These are phyloP conservation scores for Ramalina intermedia DNA, from an alignment of 495 filamentous ascomycete genomes.

Conservation along the genomic window DNA sequence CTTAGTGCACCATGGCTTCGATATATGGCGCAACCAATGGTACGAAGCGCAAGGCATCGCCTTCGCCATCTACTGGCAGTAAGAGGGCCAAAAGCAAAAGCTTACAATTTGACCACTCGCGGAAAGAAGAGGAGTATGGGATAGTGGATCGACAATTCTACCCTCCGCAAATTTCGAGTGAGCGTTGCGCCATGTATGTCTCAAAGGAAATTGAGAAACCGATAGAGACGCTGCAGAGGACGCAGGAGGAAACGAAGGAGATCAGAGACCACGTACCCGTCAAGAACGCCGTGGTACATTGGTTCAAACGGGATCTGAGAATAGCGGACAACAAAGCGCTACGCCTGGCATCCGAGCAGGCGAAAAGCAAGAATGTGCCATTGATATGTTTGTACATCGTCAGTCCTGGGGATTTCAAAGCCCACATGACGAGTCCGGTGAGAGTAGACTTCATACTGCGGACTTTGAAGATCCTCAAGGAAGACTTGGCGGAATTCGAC, in stretches of 20 bases:
- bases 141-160: constrained; percentile 72
- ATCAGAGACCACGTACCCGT: constrained; percentile 23
- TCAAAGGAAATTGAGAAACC: constrained; percentile 51
- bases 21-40: not conserved
- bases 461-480: constrained; percentile 47
- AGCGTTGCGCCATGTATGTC: constrained; percentile 57
- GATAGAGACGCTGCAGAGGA: constrained; percentile 43
- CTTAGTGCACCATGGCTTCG: constrained; percentile 1
- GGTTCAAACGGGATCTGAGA: constrained; percentile 80
- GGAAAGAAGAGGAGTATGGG: constrained; percentile 45
- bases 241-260: constrained; percentile 18
- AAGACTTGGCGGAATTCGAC: constrained; percentile 51
- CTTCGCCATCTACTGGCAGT: not conserved
- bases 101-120: constrained; percentile 8
- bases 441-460: constrained; percentile 71
- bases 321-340: constrained; percentile 61
- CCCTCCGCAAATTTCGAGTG: constrained; percentile 70
- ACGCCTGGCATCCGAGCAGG: constrained; percentile 49
- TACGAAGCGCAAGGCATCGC: constrained; percentile 12
- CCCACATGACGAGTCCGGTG: constrained; percentile 57
- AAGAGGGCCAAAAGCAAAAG: constrained; percentile 12
- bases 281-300: constrained; percentile 63
- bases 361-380: constrained; percentile 46
- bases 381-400: constrained; percentile 65
- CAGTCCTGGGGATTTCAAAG: constrained; percentile 77